These are phyloP conservation scores for Xerocomellus amylosporus DNA, from an alignment of 768 basidiomycete species.

Conservation along the genomic window DNA sequence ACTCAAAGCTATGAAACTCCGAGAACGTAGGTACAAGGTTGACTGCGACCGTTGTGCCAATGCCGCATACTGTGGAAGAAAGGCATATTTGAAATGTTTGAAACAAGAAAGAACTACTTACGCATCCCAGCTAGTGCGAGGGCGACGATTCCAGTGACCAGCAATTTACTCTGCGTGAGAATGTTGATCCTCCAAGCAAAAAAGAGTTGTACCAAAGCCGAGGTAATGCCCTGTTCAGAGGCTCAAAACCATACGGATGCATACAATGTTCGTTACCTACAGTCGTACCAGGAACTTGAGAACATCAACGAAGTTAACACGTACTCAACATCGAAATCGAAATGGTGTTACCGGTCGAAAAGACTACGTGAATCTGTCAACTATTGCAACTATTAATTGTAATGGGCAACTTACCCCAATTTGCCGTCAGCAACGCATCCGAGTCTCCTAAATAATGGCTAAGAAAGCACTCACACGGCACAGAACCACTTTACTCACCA, in stretches of 20 bases:
- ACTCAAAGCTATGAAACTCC: slow-evolving; percentile 31
- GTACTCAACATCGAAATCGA: background rate
- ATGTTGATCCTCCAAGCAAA: slow-evolving; percentile 30
- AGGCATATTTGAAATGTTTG: background rate
- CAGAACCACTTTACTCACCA: slow-evolving; percentile 11
- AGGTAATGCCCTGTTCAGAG: slow-evolving; percentile 22
- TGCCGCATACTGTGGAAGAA: slow-evolving; percentile 24
- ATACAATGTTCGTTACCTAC: slow-evolving; percentile 8
- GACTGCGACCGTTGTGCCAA: slow-evolving; percentile 32
- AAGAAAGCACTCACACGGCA: background rate
- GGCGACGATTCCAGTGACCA: slow-evolving; percentile 10
- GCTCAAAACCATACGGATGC: background rate
- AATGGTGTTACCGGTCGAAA: slow-evolving; percentile 25
- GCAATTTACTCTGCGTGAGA: slow-evolving; percentile 11
- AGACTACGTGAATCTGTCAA: slow-evolving; percentile 17
- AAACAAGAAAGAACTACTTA: slow-evolving; percentile 5
- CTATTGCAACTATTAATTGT: background rate
- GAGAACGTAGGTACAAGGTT: slow-evolving; percentile 27
- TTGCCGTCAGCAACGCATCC: slow-evolving; percentile 9
- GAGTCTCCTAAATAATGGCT: slow-evolving; percentile 13
- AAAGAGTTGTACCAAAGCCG: slow-evolving; percentile 28
- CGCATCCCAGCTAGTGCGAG: slow-evolving; percentile 20
- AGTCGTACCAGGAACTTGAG: slow-evolving; percentile 23
- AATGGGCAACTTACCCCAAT: slow-evolving; percentile 19
- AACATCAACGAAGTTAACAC: background rate